Evolutionary conservation across 2,329 filamentous ascomycete genomes (phyloP), one percentile per base, ranked within the genome.

Genomic region (Cordyceps sp.): DNA sequence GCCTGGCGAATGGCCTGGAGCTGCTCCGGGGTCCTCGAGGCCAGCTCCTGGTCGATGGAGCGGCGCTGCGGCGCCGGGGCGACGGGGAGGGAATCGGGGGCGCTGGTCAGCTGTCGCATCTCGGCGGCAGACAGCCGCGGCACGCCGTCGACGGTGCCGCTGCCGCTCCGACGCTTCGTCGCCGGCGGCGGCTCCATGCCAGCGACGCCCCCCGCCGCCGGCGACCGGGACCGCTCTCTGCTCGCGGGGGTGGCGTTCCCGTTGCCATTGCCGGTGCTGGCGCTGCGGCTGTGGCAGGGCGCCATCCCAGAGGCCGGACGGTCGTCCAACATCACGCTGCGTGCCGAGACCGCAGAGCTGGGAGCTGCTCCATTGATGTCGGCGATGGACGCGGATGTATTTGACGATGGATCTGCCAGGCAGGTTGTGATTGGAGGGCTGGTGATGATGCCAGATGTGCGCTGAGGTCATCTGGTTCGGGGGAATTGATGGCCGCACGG

Each of bases 31-130:
- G 40, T 38, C 26, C 39, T 39, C 13, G 46, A 43, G 30, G 42
- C 44, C 2, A 48, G 43, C 22, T 62, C 62, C 45, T 50, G 37
- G 49, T 62, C 39, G 49, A 60, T 39, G 45, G 46, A 38, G 49
- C 52, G 39, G 44, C 55, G 38, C 49, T 53, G 39, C 32, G 47
- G 47, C 42, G 54, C 49, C 39, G 52, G 48, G 2, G 65, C 64
- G 1, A 75, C 49, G 10, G 72, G 71, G 2, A 77, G 52, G 1
- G 70, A 74, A 19, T 71, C 66, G 6, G 69, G 68, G 2, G 65
- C 60, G 19, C 60, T 62, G 12, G 66, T 63, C 36, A 77, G 50
- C 36, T 69, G 64, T 33, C 70, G 63, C 45, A 76, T 72, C 42
- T 73, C 66, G 24, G 59, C 64, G 7, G 66, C 66, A 0, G 70